Base-by-base conservation (phyloP, 805 yeast genomes). In the Wickerhamiella lipophila region DNA sequence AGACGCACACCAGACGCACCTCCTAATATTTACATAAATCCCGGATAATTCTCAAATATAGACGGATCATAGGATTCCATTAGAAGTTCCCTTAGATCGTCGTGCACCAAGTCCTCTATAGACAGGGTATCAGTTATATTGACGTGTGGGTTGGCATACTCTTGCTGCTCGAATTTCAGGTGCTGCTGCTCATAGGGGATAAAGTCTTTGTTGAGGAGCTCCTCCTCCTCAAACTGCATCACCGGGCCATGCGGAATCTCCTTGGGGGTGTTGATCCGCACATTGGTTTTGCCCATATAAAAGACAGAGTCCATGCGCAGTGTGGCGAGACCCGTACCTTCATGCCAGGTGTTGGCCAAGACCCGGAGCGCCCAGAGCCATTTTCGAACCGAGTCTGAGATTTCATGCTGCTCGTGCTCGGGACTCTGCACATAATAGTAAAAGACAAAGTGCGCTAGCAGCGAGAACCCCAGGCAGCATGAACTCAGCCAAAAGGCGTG, bases 401-500 rank as follows among this genome's bases (percentile, higher is more conserved):
- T 56, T n/a, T 54, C 57, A 21, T 47, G 50, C 29, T 53, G 55
- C 49, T 63, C 66, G 16, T 49, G 42, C 7, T 50, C 51, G 2
- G 61, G 54, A 41, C 61, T 55, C 22, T 64, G 65, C n/a, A 63
- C 59, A 47, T 60, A 63, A 42, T 56, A 59, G 50, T 54, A 57
- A 36, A 61, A 57, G n/a, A 64, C 60, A 48, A 63, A 63, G 36
- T 63, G 65, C 1, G 64, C 65, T 7, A 64, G 40, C 16, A 58
- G 57, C 1, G 65, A 60, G 32, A 64, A 58, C 49, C 55, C 54
- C 18, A 61, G 57, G 19, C 63, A 53, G 34, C 64, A 53, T 13
- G 60, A 52, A 4, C 64, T 53, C 18, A 61, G 58, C 68, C 68
- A 64, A 50, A 62, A 64, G 3, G 66, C 65, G 52, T 60, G 62